phyloP scores from a whole-genome alignment of 2,329 filamentous ascomycete genomes.

The Apiospora malaysiana region DNA sequence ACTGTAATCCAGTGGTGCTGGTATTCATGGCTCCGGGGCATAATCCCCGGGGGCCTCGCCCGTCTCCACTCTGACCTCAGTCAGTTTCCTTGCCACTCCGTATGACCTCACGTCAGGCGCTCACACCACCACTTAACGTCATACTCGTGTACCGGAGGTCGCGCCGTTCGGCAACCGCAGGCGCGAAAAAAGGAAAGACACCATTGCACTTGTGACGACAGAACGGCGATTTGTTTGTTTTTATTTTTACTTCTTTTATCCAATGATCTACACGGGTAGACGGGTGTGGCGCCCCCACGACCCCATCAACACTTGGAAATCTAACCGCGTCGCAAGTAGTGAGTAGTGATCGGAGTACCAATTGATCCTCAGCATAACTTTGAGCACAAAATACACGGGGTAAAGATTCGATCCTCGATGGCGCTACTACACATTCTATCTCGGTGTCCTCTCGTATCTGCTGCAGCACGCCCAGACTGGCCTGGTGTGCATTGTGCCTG shows the following conservation, averaged over 20 bases:
- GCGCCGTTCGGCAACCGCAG: not conserved
- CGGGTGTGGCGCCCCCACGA: no score
- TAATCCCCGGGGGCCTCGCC: not conserved
- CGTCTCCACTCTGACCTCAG: slow-evolving; percentile 6
- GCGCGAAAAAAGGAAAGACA: not conserved
- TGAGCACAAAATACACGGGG: not conserved
- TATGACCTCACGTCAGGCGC: slow-evolving; percentile 2
- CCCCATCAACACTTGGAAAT: no score
- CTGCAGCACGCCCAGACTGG: no score
- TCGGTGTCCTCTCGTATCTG: not conserved
- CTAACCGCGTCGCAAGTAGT: no score
- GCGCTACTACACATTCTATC: not conserved
- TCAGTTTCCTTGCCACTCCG: not conserved
- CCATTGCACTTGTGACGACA: no score
- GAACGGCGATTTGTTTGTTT: no score
- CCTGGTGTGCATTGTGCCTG: not conserved
- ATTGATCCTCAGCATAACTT: not conserved
- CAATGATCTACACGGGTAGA: no score
- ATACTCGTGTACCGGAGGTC: not conserved
- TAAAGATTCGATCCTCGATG: not conserved
- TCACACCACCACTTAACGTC: slow-evolving; percentile 10
- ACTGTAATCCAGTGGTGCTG: no score
- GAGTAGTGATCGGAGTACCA: no score
- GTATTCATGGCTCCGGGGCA: not conserved
- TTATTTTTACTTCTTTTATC: no score